These are phyloP conservation scores for Dendrocalamus sinicus DNA, from an alignment of 176 grass and related monocot genomes.

Conservation along the genomic window DNA sequence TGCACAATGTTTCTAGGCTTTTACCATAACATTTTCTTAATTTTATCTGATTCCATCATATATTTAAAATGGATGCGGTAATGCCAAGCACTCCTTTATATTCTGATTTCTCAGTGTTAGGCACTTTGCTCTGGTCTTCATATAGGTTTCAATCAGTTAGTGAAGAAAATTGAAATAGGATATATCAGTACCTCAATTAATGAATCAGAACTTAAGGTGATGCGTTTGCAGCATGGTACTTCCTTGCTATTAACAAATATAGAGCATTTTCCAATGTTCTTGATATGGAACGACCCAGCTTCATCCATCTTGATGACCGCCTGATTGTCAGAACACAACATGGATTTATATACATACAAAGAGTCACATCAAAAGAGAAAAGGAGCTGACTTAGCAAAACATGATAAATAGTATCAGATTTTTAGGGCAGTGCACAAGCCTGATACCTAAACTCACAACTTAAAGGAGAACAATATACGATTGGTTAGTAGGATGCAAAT, in stretches of 20 bases:
- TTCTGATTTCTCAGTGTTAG: slow-evolving; percentile 6
- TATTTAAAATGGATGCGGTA: neutral
- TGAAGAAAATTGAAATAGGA: slow-evolving; percentile 15
- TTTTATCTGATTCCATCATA: neutral
- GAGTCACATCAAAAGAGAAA: neutral
- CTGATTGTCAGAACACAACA: slow-evolving; percentile 28
- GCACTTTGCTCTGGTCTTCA: neutral
- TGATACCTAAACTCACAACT: slow-evolving; percentile 16
- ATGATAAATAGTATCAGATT: slow-evolving; percentile 11
- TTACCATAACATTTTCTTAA: neutral
- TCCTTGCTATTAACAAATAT: slow-evolving; percentile 96
- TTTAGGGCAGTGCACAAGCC: slow-evolving; percentile 11
- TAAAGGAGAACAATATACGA: slow-evolving; percentile 16
- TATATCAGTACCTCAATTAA: slow-evolving; percentile 73
- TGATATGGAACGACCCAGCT: slow-evolving; percentile 58
- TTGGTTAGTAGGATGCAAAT: slow-evolving; percentile 8
- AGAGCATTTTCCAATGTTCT: slow-evolving; percentile 65
- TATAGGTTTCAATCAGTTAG: slow-evolving; percentile 2
- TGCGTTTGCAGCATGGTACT: slow-evolving; percentile 76
- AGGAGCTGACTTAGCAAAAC: slow-evolving; percentile 21
- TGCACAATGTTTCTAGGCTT: slow-evolving; percentile 1
- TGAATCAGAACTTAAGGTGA: slow-evolving; percentile 67
- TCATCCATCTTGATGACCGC: slow-evolving; percentile 46
- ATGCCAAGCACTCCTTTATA: neutral
- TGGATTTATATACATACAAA: slow-evolving; percentile 40